Percentiles rank a stretch among this genome's conserved stretches.
Conservation (phyloP, 2,329 filamentous ascomycete genomes). For the Epichloe coenophiala region DNA sequence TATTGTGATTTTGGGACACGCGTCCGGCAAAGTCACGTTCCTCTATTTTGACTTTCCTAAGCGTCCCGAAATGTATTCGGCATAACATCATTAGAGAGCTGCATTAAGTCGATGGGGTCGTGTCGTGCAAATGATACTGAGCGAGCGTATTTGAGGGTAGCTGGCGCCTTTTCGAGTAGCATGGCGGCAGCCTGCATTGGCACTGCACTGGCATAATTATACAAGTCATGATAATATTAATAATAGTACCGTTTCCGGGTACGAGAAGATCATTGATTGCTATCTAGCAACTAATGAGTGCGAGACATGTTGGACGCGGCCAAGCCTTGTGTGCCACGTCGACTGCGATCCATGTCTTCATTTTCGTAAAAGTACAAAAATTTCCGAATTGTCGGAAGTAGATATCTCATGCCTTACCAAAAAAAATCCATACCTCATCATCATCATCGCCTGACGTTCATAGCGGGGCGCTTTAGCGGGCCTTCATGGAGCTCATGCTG, state of each 20-base stretch:
- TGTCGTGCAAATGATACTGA: not conserved
- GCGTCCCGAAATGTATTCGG: constrained; percentile 3
- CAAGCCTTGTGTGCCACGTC: not conserved
- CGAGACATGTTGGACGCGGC: not conserved
- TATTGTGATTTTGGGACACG: constrained; percentile 6
- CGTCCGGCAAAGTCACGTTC: constrained; percentile 7
- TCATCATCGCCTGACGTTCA: not conserved
- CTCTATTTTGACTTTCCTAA: constrained; percentile 6
- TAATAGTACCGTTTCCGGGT: no score
- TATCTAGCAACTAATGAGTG: not conserved
- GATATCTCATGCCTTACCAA: not conserved
- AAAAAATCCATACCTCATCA: not conserved
- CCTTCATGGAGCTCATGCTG: constrained; percentile 28
- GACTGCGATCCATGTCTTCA: not conserved
- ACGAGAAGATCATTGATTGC: not conserved
- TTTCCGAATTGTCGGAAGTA: not conserved
- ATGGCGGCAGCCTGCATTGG: not conserved
- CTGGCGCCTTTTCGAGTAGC: not conserved
- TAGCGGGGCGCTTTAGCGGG: constrained; percentile 19
- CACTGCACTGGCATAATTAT: not conserved
- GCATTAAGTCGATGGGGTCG: not conserved
- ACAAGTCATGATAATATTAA: not conserved
- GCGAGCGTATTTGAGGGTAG: not conserved
- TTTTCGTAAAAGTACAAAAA: not conserved
- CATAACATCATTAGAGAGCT: not conserved